phyloP scores from a whole-genome alignment of 1,284 basidiomycete genomes.

The Ceratobasidium sp. region DNA sequence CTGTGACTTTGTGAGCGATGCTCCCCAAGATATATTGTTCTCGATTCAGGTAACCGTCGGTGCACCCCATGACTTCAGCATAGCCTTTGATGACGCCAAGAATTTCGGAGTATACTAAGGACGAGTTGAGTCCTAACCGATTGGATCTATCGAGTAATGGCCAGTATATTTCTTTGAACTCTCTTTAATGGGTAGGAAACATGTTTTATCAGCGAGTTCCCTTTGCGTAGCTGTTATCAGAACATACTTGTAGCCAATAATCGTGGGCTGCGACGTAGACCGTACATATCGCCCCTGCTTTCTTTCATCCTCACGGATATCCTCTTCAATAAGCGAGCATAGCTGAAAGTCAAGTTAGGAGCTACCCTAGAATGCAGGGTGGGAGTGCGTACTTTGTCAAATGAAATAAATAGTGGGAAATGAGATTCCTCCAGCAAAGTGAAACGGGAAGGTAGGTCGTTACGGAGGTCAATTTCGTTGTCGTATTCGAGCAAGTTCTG shows the following conservation, averaged over 20 bases:
- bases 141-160: neutral
- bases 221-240: too few relatives aligned
- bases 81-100: neutral
- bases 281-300: slow-evolving; percentile 13
- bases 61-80: neutral
- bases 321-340: slow-evolving; percentile 20
- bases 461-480: slow-evolving; percentile 21
- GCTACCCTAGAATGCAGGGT: neutral
- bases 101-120: slow-evolving; percentile 4
- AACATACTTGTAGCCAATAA: slow-evolving; percentile 15
- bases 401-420: slow-evolving; percentile 40
- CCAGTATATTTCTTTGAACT: slow-evolving; percentile 25
- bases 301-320: slow-evolving; percentile 37
- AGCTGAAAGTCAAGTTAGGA: neutral
- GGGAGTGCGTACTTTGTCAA: slow-evolving; percentile 27
- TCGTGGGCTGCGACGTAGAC: neutral
- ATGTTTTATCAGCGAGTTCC: neutral
- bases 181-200: neutral
- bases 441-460: slow-evolving; percentile 22
- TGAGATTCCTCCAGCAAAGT: neutral
- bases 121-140: neutral
- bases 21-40: slow-evolving; percentile 9
- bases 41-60: neutral
- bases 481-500: slow-evolving; percentile 13
- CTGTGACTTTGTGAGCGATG: neutral